Percentiles rank a stretch among this genome's conserved stretches.
These are phyloP conservation scores for Lactuca sativa DNA, from an alignment of 129 eudicot genomes.

Conservation along the genomic window DNA sequence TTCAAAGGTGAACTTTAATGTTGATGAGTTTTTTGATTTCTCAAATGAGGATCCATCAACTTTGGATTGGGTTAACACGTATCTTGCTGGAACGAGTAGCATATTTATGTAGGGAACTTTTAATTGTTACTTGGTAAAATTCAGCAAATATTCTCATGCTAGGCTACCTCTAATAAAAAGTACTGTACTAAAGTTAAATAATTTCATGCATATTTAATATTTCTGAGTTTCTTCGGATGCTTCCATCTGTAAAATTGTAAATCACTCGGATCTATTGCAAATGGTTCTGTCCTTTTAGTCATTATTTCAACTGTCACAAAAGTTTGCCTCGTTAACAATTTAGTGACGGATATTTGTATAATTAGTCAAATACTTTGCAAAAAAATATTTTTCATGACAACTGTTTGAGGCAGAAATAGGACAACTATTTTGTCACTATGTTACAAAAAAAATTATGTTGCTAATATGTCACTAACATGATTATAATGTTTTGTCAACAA, in stretches of 20 bases:
- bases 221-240: not conserved
- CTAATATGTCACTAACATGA: too few relatives aligned
- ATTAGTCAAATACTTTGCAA: too few relatives aligned
- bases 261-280: not conserved
- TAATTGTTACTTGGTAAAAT: not conserved
- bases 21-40: slow-evolving; percentile 47
- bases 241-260: not conserved
- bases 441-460: too few relatives aligned
- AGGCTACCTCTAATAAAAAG: not conserved
- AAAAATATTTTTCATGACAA: too few relatives aligned
- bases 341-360: too few relatives aligned
- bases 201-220: not conserved
- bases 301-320: too few relatives aligned
- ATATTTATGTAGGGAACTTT: slow-evolving; percentile 16
- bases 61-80: slow-evolving; percentile 43
- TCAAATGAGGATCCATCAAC: slow-evolving; percentile 43
- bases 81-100: slow-evolving; percentile 22
- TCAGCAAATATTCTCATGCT: not conserved
- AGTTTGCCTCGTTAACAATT: too few relatives aligned
- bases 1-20: slow-evolving; percentile 29
- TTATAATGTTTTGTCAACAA: too few relatives aligned
- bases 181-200: slow-evolving; percentile 6
- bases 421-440: too few relatives aligned
- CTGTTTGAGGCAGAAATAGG: too few relatives aligned
- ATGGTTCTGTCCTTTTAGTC: too few relatives aligned